Conservation (phyloP, 2,329 filamentous ascomycete genomes). For the Epichloe glyceriae region DNA sequence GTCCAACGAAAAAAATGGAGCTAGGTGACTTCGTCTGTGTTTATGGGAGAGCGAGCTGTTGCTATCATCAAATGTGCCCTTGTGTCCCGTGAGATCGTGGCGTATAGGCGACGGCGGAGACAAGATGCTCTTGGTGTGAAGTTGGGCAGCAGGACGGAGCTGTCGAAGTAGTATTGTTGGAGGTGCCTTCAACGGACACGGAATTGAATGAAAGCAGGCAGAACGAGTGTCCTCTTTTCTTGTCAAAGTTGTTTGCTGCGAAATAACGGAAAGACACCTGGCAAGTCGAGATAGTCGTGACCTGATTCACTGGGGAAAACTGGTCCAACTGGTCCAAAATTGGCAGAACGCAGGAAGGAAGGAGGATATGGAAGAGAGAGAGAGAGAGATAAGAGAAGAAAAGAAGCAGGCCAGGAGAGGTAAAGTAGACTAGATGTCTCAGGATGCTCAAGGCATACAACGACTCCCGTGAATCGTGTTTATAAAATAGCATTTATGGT, state of each 20-base stretch:
- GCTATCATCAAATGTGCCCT: neutral
- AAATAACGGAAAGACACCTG: neutral
- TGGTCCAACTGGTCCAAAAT: neutral
- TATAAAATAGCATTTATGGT: conserved; percentile 14
- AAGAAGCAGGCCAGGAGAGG: conserved; percentile 3
- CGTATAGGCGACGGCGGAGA: neutral
- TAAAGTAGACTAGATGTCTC: conserved; percentile 14
- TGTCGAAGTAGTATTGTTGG: neutral
- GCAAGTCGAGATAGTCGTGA: neutral
- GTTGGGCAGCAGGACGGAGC: neutral
- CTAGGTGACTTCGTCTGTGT: neutral
- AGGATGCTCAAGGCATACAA: conserved; percentile 14
- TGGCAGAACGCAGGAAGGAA: neutral
- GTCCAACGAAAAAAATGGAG: neutral
- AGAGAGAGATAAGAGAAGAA: conserved; percentile 3
- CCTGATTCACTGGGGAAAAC: neutral
- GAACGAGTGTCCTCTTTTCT: neutral
- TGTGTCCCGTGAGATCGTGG: neutral
- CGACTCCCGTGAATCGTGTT: conserved; percentile 14
- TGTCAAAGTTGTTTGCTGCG: neutral
- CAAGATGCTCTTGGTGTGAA: neutral
- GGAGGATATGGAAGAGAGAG: neutral
- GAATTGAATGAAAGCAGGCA: neutral
- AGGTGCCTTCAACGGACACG: neutral
- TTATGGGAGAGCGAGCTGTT: neutral